Percentiles rank a stretch among this genome's conserved stretches.
phyloP scores from a whole-genome alignment of 1,139 yeast species.

The Ogataea hybrid region DNA sequence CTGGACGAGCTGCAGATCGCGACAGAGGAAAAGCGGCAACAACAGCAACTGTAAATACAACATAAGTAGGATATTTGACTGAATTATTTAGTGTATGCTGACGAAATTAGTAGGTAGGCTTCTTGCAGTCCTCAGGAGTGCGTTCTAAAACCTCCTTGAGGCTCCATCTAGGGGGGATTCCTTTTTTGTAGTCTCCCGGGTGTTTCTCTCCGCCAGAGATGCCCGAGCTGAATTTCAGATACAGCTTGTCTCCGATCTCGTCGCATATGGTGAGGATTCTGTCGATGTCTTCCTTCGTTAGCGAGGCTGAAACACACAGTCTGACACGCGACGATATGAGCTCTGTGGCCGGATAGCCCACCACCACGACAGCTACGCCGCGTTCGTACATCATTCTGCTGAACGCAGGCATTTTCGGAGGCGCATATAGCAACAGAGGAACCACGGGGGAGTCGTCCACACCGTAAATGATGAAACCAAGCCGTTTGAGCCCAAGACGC shows the following conservation, averaged over 20 bases:
- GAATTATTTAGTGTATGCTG: constrained; percentile 1
- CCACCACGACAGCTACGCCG: constrained; percentile 92
- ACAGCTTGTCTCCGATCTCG: constrained; percentile 76
- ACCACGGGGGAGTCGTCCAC: constrained; percentile 96
- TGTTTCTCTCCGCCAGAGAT: constrained; percentile 63
- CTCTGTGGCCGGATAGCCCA: constrained; percentile 98
- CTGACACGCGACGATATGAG: constrained; percentile 87
- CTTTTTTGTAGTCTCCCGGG: constrained; percentile 46
- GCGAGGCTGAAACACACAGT: constrained; percentile 86
- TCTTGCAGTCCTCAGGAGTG: constrained; percentile 70
- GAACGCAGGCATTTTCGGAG: constrained; percentile 92
- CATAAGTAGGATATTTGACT: neutral
- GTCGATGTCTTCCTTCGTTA: constrained; percentile 93
- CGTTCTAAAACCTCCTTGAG: constrained; percentile 72
- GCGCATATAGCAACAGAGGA: constrained; percentile 82
- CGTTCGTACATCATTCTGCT: constrained; percentile 76
- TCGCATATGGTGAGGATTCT: constrained; percentile 67
- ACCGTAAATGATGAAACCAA: constrained; percentile 93
- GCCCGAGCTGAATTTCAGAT: constrained; percentile 77
- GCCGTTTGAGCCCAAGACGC: constrained; percentile 82
- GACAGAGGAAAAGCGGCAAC: neutral
- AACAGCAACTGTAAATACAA: constrained; percentile 2
- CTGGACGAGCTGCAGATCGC: constrained; percentile 1
- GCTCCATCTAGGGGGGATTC: constrained; percentile 71
- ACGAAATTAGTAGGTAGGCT: constrained; percentile 32